Conservation (phyloP, 139 green algal genomes). For the Spirogloea muscicola region DNA sequence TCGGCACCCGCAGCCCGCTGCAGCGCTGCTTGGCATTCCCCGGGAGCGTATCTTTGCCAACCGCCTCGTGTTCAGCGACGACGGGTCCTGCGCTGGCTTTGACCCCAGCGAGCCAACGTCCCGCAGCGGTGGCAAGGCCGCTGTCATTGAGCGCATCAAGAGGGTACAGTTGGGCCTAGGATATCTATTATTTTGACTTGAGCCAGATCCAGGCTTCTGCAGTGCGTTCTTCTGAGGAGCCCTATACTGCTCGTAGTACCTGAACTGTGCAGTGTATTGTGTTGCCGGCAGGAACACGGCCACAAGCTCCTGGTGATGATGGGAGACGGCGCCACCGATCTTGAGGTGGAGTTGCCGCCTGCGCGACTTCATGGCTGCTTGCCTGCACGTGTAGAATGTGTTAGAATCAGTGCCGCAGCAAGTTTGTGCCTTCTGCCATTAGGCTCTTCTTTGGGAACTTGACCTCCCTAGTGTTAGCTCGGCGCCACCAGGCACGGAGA, state of each 20-base stretch:
- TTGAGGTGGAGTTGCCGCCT: constrained; percentile 59
- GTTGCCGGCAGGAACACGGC: constrained; percentile 54
- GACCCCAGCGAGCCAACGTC: constrained; percentile 88
- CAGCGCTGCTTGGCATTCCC: constrained; percentile 77
- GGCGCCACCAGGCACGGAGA: constrained; percentile 55
- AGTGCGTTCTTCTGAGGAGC: no score
- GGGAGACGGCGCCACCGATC: constrained; percentile 93
- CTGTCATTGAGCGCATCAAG: constrained; percentile 74
- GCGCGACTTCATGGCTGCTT: not conserved
- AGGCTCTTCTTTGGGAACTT: not conserved
- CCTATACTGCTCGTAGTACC: no score
- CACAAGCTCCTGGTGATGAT: constrained; percentile 82
- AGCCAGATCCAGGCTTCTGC: no score
- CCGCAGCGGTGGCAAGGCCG: constrained; percentile 82
- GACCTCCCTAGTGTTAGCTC: not conserved
- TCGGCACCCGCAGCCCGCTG: constrained; percentile 68
- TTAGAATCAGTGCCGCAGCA: not conserved
- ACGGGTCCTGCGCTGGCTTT: constrained; percentile 84
- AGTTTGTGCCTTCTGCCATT: not conserved
- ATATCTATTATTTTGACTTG: no score
- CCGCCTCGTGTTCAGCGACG: constrained; percentile 70
- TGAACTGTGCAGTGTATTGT: no score
- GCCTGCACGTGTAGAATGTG: not conserved
- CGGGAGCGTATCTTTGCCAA: constrained; percentile 87
- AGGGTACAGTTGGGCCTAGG: no score